Evolutionary conservation across 768 basidiomycete genomes (phyloP), one percentile per base, ranked within the genome.

Genomic region (Amanita molliuscula): DNA sequence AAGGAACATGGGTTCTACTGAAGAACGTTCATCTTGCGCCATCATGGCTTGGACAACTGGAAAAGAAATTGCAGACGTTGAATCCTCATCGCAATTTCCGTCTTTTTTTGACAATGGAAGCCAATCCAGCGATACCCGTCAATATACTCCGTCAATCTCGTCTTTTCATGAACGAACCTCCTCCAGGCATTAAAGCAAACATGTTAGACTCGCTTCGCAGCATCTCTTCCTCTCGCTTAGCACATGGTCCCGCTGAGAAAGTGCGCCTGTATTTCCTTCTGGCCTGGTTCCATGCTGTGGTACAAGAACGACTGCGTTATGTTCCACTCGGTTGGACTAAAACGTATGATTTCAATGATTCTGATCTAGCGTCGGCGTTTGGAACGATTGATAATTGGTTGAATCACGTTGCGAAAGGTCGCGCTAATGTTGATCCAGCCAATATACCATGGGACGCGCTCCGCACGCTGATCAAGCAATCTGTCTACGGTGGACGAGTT

Each of bases 241-340:
- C 80, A 1, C 80, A 87, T 61, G 96, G 95, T 4, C 95, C 95
- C 6, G 83, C 82, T 2, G 96, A 99, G 68, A 96, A 96, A 64
- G 75, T 84, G 35, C 81, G 96, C 4, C 66, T 98, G 42, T 94
- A 95, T 68, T 97, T 97, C 84, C 73, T 97, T 29, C 78, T 98
- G 26, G 90, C 96, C 1, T 99, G 95, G 94, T 96, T 98, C 85
- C 96, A 99, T 60, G 94, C 96, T 10, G 81, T 98, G 16, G 84
- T 98, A 1, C 94, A 96, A 67, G 96, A 98, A 65, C 89, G 96
- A 54, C 73, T 98, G 10, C 88, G 95, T 36, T 99, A 97, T 64
- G 88, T 84, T 7, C 96, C 96, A 5, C 71, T 99, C 13, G 95
- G 96, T 0, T 99, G 95, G 93, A 94, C 87, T 63, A 91, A 96